These are phyloP conservation scores for Chimonanthus salicifolius DNA, from an alignment of 164 flowering plant species.

Conservation along the genomic window DNA sequence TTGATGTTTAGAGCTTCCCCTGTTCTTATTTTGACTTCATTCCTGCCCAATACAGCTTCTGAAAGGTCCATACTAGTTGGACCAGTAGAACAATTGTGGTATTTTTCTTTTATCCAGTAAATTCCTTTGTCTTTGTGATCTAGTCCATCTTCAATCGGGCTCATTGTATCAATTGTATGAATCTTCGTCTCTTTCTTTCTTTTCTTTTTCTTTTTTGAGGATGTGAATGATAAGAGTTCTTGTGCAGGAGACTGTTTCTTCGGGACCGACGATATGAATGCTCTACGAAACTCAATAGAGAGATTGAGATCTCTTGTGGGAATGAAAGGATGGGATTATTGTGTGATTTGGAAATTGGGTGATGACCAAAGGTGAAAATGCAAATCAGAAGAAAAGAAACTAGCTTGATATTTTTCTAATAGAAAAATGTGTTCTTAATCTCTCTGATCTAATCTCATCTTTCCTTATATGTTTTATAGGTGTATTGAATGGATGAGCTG, in stretches of 20 bases:
- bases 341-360: constrained; percentile 69
- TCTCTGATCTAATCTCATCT: neutral
- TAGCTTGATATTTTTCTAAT: neutral
- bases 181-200: neutral
- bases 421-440: neutral
- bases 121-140: too few species aligned
- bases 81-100: neutral
- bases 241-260: neutral
- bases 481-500: constrained; percentile 67
- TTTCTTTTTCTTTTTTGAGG: neutral
- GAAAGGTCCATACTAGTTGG: neutral
- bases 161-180: too few species aligned
- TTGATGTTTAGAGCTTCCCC: neutral
- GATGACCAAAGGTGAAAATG: constrained; percentile 59
- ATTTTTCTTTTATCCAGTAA: too few species aligned
- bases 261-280: constrained; percentile 10
- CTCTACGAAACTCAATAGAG: constrained; percentile 41
- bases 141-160: too few species aligned
- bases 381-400: neutral
- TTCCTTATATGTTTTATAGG: constrained; percentile 23
- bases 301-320: constrained; percentile 66
- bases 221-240: neutral
- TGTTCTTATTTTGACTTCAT: neutral
- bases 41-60: neutral
- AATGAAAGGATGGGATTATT: constrained; percentile 61